phyloP scores from a whole-genome alignment of 768 basidiomycete genomes.

The Agrocybe pediades region DNA sequence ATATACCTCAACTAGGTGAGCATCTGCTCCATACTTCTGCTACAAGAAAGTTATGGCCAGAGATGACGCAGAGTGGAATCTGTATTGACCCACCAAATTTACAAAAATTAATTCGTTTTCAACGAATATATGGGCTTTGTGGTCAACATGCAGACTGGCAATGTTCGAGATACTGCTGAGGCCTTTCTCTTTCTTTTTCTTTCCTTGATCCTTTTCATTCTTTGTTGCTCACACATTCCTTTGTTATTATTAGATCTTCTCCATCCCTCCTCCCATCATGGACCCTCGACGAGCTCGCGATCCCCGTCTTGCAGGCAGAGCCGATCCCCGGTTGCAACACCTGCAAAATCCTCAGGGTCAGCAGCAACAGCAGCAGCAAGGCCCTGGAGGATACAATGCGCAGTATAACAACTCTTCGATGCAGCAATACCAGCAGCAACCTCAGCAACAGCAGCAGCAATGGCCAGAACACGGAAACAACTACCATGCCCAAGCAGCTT shows the following conservation, averaged over 20 bases:
- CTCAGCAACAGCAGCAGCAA: constrained; percentile 8
- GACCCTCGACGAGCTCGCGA: constrained; percentile 83
- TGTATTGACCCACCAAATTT: constrained; percentile 61
- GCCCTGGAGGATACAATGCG: constrained; percentile 33
- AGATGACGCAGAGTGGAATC: constrained; percentile 97
- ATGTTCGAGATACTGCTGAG: constrained; percentile 97
- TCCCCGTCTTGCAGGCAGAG: constrained; percentile 68
- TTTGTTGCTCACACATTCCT: too few relatives aligned
- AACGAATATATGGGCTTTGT: constrained; percentile 31
- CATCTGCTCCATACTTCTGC: neutral
- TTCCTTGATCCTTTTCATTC: neutral
- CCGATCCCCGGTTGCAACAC: constrained; percentile 63
- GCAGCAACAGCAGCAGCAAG: constrained; percentile 35
- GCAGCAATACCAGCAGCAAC: neutral
- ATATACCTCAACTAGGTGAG: neutral
- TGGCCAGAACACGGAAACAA: constrained; percentile 28
- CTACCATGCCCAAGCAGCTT: too few relatives aligned
- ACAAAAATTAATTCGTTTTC: constrained; percentile 2
- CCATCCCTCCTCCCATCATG: constrained; percentile 42
- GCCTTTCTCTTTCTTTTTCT: constrained; percentile 24
- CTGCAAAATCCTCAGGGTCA: constrained; percentile 5
- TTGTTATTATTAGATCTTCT: constrained; percentile 3
- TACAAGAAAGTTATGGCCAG: constrained; percentile 12
- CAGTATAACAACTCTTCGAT: too few relatives aligned
- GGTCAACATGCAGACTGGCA: constrained; percentile 74